These are phyloP conservation scores for Protostelium mycophagum DNA, from an alignment of 78 protist species.

Conservation along the genomic window DNA sequence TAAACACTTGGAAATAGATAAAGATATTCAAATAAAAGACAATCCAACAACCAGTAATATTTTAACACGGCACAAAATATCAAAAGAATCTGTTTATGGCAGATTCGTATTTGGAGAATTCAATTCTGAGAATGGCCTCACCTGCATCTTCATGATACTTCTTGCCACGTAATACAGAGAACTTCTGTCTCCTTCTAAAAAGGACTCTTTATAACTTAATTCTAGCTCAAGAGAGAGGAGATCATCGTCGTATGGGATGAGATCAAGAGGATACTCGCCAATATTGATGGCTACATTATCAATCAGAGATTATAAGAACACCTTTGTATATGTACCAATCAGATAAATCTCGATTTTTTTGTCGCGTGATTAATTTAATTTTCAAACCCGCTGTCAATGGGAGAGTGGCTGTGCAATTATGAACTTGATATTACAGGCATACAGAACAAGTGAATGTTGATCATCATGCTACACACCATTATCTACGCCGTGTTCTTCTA, in stretches of 20 bases:
- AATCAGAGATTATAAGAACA: not conserved
- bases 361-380: too few relatives aligned
- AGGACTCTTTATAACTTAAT: conserved; percentile 38
- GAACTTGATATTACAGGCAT: too few relatives aligned
- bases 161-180: conserved; percentile 57
- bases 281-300: not conserved
- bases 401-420: too few relatives aligned
- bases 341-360: not conserved
- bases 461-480: conserved; percentile 15
- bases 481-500: conserved; percentile 79
- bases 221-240: conserved; percentile 77
- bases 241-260: conserved; percentile 87
- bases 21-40: too few relatives aligned
- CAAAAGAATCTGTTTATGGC: too few relatives aligned
- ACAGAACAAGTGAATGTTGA: too few relatives aligned
- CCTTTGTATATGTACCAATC: not conserved
- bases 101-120: too few relatives aligned
- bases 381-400: too few relatives aligned
- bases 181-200: conserved; percentile 69
- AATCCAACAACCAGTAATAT: too few relatives aligned
- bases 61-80: too few relatives aligned
- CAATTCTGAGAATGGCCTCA: too few relatives aligned
- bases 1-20: too few relatives aligned
- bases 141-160: conserved; percentile 75
- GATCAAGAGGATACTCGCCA: conserved; percentile 50